Conservation (phyloP, 2,329 filamentous ascomycete genomes). For the Alternaria incomplexa region DNA sequence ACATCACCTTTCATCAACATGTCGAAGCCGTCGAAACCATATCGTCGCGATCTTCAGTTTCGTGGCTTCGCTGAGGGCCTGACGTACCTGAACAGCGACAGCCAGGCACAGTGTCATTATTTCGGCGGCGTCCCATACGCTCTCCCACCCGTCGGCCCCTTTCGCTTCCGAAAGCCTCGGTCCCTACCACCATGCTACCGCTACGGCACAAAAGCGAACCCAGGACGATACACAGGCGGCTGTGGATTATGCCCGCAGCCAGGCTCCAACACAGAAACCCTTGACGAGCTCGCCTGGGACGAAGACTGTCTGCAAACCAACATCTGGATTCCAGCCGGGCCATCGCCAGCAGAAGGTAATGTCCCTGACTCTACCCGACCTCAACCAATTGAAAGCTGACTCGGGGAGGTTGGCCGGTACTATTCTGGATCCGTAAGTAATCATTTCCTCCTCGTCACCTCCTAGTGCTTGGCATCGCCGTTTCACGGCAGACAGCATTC, state of each 20-base stretch:
- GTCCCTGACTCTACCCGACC: neutral
- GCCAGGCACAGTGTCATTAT: conserved; percentile 54
- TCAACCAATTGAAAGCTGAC: conserved; percentile 5
- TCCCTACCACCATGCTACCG: conserved; percentile 56
- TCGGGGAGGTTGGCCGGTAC: conserved; percentile 60
- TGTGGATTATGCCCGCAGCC: conserved; percentile 61
- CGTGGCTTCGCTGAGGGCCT: conserved; percentile 59
- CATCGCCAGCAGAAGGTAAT: conserved; percentile 48
- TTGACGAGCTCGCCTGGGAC: conserved; percentile 45
- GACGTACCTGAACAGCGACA: conserved; percentile 48
- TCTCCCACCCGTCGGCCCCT: conserved; percentile 55
- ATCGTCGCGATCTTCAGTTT: conserved; percentile 47
- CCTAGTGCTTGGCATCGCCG: conserved; percentile 1
- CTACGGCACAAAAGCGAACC: conserved; percentile 58
- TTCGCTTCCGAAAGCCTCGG: conserved; percentile 58
- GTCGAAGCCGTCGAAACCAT: conserved; percentile 33
- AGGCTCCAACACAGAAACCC: conserved; percentile 8
- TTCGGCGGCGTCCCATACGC: conserved; percentile 64
- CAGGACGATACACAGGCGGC: conserved; percentile 53
- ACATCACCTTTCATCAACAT: conserved; percentile 9
- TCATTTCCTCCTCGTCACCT: neutral
- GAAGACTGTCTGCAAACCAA: conserved; percentile 65
- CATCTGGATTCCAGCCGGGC: conserved; percentile 60
- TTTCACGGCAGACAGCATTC: neutral
- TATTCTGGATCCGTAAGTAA: conserved; percentile 62